Evolutionary conservation across 2,329 filamentous ascomycete genomes (phyloP).

Genomic region (Mycogone perniciosa): DNA sequence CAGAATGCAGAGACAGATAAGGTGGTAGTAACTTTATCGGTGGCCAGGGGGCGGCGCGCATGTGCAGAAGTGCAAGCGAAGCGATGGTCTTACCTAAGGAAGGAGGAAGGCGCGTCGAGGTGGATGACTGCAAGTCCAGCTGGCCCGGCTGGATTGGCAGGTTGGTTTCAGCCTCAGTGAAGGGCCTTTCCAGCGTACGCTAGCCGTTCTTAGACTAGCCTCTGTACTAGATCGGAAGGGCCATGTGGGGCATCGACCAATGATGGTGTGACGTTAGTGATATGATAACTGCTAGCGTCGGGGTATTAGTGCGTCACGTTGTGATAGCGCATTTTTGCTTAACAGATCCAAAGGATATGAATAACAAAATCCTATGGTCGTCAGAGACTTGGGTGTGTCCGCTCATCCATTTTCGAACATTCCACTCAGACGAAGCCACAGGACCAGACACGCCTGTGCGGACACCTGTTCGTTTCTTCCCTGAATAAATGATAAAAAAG

Average conservation of each 20-base stretch:
- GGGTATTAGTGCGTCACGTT: background rate
- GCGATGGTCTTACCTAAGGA: conserved; percentile 27
- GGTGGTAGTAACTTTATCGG: conserved; percentile 1
- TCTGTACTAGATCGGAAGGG: conserved; percentile 14
- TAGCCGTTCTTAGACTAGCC: conserved; percentile 26
- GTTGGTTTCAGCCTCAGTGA: conserved; percentile 26
- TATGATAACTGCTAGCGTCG: background rate
- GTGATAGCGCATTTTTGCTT: background rate
- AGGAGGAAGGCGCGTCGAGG: conserved; percentile 18
- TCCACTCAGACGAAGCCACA: no score
- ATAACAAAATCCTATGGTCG: conserved; percentile 1
- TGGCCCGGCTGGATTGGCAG: conserved; percentile 24
- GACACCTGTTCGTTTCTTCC: no score
- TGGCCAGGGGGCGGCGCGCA: conserved; percentile 12
- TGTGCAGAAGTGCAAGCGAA: conserved; percentile 18
- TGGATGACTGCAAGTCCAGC: conserved; percentile 24
- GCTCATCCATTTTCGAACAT: background rate
- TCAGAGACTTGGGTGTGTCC: no score
- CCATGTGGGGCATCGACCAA: conserved; percentile 18
- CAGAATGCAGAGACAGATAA: conserved; percentile 6
- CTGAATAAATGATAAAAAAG: no score
- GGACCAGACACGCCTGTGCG: no score
- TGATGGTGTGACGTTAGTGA: conserved; percentile 15
- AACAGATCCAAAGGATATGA: background rate
- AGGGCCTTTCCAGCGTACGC: conserved; percentile 16